A percentile compares a stretch with the other conserved stretches of the same genome.
Evolutionary conservation across 106 monocot genomes (phyloP).

Genomic region (Apostasia ramifera): DNA sequence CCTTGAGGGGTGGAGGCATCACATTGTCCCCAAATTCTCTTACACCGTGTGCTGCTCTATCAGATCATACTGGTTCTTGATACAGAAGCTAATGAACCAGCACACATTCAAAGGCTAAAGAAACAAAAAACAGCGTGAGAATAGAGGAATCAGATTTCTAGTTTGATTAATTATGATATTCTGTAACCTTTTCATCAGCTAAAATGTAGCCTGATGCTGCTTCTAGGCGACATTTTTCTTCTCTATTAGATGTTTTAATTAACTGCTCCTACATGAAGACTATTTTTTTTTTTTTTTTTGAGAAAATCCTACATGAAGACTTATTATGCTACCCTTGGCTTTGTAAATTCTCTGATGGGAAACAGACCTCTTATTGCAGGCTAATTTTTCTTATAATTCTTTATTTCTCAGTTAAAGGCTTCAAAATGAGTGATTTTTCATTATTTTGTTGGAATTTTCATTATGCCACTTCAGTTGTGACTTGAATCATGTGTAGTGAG

Average conservation of each 20-base stretch:
- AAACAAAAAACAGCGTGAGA: not conserved
- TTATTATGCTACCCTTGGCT: not conserved
- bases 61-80: not conserved
- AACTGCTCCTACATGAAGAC: not conserved
- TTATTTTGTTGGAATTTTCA: no score
- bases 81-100: no score
- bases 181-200: not conserved
- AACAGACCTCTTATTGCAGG: no score
- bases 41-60: not conserved
- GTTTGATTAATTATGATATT: not conserved
- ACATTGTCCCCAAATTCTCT: constrained; percentile 7
- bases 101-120: no score
- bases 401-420: no score
- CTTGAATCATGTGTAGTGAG: no score
- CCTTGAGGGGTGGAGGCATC: constrained; percentile 17
- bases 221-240: not conserved
- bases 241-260: not conserved
- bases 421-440: no score
- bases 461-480: no score
- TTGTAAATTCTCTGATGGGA: not conserved
- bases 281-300: not conserved
- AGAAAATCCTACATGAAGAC: not conserved
- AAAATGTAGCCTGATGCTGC: not conserved
- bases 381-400: no score
- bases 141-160: not conserved